Evolutionary conservation across 805 yeast genomes (phyloP), one percentile per base, ranked within the genome.

Genomic region (Yarrowia sp.): DNA sequence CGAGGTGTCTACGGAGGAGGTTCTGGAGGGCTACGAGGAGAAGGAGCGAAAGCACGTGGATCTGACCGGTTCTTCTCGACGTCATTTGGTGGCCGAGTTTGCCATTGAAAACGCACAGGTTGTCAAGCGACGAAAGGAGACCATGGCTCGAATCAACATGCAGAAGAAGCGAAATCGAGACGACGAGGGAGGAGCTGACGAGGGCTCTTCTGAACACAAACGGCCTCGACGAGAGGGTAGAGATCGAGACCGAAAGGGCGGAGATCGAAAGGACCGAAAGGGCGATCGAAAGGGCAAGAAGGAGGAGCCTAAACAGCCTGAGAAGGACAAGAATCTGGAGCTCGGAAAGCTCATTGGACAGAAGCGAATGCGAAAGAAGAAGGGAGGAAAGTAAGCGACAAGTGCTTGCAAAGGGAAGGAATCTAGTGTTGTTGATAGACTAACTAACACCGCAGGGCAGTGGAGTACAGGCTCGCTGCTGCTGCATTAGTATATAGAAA

Each of bases 21-120:
- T 91, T 43, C 68, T 69, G 1, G 74, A 61, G 5, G 77, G 74
- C 4, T 58, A 65, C 40, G 66, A 64, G 11, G 71, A 67, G 12
- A 71, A 67, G 28, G 69, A 67, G 36, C 62, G 58, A 43, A 69
- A 66, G 54, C 52, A 64, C 19, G 58, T 67, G 5, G 71, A 68
- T 40, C 43, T 69, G 21, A 68, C 66, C 11, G 76, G 79, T 24
- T 70, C 80, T 40, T 79, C 81, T 64, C 84, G 83, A 73, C 85
- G 97, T 78, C 85, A 90, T 67, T 80, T 95, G 66, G 90, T 93
- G 71, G 98, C 85, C 33, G 99, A 95, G 75, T 95, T 95, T 79
- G 98, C 99, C 6, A 82, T 95, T 71, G 99, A 95, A 74, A 92
- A 95, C 74, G 96, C 98, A 32, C 89, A 89, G 73, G 97, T 95